Evolutionary conservation across 768 basidiomycete species (phyloP), one percentile per base, ranked within the genome.

Genomic region (Termitomyces sp.): DNA sequence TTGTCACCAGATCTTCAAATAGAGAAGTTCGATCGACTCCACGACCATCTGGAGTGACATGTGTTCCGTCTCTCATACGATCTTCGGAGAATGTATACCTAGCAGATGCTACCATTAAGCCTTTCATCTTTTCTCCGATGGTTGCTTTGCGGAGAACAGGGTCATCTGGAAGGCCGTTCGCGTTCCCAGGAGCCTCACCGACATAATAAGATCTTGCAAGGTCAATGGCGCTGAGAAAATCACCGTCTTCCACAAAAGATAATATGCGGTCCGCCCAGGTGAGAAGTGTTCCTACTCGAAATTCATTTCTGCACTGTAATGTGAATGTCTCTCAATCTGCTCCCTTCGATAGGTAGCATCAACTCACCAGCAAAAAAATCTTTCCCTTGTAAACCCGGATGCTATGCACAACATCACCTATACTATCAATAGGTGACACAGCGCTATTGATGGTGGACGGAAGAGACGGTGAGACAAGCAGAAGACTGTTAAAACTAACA

Each of bases 181-280:
- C 81, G 66, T 95, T 97, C 8, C 93, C 92, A n/a, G 83, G 81
- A 2, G 90, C 89, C 38, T 84, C 82, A 9, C 86, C 87, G 16
- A 83, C 73, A 69, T 93, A 94, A 72, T 95, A 99, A 0, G 83
- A 77, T 26, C 90, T 82, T 0, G 92, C 82, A 24, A 95, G 77
- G 54, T 95, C 88, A 60, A 98, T 96, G 3, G 97, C 96, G 49
- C 80, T 83, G 45, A 98, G 77, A 67, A 98, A 96, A 67, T 98
- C 87, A 14, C 94, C 94, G 10, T 80, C 78, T 66, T 92, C 82
- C 28, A 98, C 94, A 47, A 87, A 82, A 0, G 84, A 78, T 45
- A 99, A 75, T 24, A 98, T 87, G 45, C 88, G 85, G 69, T 99
- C 97, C 6, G 96, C 93, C 97, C 97, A 99, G 1, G 93, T 92